Conservation (phyloP, 176 grass and related monocot genomes). For the Pontederia crassipes region DNA sequence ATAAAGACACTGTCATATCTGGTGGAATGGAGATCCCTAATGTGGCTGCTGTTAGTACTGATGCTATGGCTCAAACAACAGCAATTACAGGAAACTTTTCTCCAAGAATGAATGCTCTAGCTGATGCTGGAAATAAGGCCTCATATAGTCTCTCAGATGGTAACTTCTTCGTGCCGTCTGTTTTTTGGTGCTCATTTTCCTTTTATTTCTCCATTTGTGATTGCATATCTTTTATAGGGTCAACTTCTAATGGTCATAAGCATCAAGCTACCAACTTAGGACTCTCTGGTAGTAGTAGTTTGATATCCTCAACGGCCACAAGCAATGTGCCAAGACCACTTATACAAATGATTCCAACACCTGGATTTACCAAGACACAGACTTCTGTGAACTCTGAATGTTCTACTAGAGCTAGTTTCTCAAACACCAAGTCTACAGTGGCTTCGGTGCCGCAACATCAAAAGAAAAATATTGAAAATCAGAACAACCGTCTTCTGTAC, state of each 20-base stretch:
- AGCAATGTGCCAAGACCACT: constrained; percentile 48
- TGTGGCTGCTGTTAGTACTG: constrained; percentile 28
- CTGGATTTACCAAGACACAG: constrained; percentile 69
- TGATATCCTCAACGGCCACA: constrained; percentile 41
- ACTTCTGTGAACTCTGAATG: constrained; percentile 56
- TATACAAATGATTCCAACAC: constrained; percentile 82
- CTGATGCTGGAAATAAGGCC: constrained; percentile 18
- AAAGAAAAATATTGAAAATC: constrained; percentile 62
- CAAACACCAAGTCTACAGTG: constrained; percentile 49
- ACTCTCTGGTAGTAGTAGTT: constrained; percentile 36
- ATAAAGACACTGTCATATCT: constrained; percentile 40
- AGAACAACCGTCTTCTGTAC: constrained; percentile 44
- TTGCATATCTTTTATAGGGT: constrained; percentile 37
- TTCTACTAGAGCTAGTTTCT: constrained; percentile 70
- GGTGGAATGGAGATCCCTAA: constrained; percentile 50
- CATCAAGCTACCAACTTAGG: constrained; percentile 39
- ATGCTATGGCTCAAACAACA: constrained; percentile 41
- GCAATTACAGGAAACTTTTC: constrained; percentile 38
- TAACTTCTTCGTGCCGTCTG: not conserved
- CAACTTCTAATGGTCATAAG: constrained; percentile 63
- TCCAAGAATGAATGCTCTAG: constrained; percentile 29
- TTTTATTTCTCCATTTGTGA: constrained; percentile 6
- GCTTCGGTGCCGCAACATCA: constrained; percentile 41
- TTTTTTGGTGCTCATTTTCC: not conserved
- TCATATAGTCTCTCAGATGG: constrained; percentile 10